Percentiles rank a stretch among this genome's conserved stretches.
These are phyloP conservation scores for Pilobolus umbonatus DNA, from an alignment of 192 early-diverging fungal species.

Conservation along the genomic window DNA sequence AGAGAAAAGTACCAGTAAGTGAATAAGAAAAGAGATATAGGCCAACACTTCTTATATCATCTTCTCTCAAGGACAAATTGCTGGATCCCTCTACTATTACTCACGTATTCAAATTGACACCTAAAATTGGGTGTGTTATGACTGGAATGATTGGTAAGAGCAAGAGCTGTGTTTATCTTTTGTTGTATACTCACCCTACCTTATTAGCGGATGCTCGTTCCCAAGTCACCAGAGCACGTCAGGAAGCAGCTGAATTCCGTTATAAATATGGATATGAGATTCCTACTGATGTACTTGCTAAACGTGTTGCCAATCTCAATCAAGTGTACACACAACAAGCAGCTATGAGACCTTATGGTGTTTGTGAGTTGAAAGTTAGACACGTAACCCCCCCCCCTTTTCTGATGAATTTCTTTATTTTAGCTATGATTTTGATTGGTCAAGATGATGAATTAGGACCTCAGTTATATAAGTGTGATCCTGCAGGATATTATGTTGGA, in stretches of 20 bases:
- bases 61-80: constrained; percentile 77
- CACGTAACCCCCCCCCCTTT: not conserved
- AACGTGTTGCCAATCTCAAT: constrained; percentile 96
- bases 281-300: constrained; percentile 93
- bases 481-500: constrained; percentile 97
- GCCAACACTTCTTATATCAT: not conserved
- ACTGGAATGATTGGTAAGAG: constrained; percentile 82
- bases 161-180: not conserved
- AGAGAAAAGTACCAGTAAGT: constrained; percentile 90
- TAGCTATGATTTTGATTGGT: constrained; percentile 96
- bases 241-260: constrained; percentile 96
- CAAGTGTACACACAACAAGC: constrained; percentile 99
- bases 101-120: constrained; percentile 89
- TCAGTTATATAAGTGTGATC: constrained; percentile 97
- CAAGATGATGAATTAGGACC: constrained; percentile 95
- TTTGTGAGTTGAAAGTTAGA: constrained; percentile 60
- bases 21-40: not conserved
- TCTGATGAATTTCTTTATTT: constrained; percentile 1
- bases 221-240: constrained; percentile 88
- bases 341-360: constrained; percentile 95
- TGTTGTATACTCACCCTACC: too few species aligned
- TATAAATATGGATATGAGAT: constrained; percentile 99
- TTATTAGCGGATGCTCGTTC: constrained; percentile 82
- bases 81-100: constrained; percentile 91
- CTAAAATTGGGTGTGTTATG: constrained; percentile 96